These are phyloP conservation scores for Debaryomycetaceae sp. DNA, from an alignment of 1,139 yeast species.

Conservation along the genomic window DNA sequence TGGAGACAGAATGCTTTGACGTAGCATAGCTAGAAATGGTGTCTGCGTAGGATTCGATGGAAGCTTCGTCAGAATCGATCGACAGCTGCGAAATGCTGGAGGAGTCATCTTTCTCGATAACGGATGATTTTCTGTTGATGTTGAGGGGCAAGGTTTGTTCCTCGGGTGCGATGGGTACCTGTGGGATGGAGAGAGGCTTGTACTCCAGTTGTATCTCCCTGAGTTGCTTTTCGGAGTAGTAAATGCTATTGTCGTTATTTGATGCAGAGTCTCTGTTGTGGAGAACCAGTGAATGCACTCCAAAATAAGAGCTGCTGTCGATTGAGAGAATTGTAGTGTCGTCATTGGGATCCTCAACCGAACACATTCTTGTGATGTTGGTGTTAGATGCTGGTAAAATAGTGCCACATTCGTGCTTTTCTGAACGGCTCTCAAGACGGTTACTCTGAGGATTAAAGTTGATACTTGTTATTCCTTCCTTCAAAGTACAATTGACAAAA, in stretches of 20 bases:
- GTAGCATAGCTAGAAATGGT: background rate
- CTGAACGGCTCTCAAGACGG: slow-evolving; percentile 25
- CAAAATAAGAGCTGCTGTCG: slow-evolving; percentile 53
- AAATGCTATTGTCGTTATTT: slow-evolving; percentile 20
- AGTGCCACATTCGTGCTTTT: slow-evolving; percentile 60
- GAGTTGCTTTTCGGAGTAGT: slow-evolving; percentile 34
- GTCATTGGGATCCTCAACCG: slow-evolving; percentile 26
- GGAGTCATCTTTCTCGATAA: background rate
- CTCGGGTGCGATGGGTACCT: background rate
- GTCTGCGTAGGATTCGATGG: slow-evolving; percentile 3
- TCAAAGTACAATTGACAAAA: slow-evolving; percentile 38
- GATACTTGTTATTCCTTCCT: slow-evolving; percentile 46
- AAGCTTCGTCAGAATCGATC: slow-evolving; percentile 2
- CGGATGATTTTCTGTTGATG: background rate
- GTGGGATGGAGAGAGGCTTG: background rate
- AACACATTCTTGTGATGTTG: slow-evolving; percentile 41
- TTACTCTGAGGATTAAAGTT: slow-evolving; percentile 31
- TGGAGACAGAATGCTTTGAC: background rate
- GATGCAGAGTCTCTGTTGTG: slow-evolving; percentile 25
- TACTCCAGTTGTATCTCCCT: background rate
- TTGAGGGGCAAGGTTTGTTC: background rate
- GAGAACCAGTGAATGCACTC: slow-evolving; percentile 46
- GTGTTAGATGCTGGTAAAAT: slow-evolving; percentile 55
- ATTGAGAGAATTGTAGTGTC: slow-evolving; percentile 45
- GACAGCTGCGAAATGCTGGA: slow-evolving; percentile 2